These are phyloP conservation scores for Amylocystis lapponica DNA, from an alignment of 768 basidiomycete genomes.

Conservation along the genomic window DNA sequence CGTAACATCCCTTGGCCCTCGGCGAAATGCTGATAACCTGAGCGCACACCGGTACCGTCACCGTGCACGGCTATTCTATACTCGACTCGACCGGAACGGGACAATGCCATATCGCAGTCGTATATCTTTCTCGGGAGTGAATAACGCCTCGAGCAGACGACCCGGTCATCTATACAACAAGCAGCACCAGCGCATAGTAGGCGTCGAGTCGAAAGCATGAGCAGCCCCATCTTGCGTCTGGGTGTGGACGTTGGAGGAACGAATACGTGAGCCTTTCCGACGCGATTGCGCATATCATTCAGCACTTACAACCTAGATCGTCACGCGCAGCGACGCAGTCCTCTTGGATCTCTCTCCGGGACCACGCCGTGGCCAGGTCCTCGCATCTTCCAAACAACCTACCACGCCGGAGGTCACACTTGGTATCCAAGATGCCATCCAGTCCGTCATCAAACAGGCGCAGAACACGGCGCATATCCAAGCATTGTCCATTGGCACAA, in stretches of 20 bases:
- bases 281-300: not conserved
- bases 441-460: constrained; percentile 36
- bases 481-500: constrained; percentile 64
- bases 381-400: constrained; percentile 38
- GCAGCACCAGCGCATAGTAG: no score
- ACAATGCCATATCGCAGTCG: no score
- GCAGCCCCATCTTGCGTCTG: constrained; percentile 23
- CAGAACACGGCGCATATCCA: constrained; percentile 39
- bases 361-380: constrained; percentile 32
- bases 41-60: no score
- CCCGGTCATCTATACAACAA: no score
- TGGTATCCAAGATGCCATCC: constrained; percentile 51
- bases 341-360: constrained; percentile 26
- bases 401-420: constrained; percentile 54
- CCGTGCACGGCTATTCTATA: no score
- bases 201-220: no score
- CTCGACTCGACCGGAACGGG: no score
- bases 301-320: constrained; percentile 4
- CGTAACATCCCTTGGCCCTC: no score
- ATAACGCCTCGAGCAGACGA: no score
- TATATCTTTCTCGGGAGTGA: no score
- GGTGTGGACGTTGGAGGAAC: constrained; percentile 24
- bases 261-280: not conserved
- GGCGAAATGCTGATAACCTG: no score
- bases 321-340: constrained; percentile 39